Evolutionary conservation across 164 flowering plant species (phyloP).

Genomic region (Umbilicus rupestris): DNA sequence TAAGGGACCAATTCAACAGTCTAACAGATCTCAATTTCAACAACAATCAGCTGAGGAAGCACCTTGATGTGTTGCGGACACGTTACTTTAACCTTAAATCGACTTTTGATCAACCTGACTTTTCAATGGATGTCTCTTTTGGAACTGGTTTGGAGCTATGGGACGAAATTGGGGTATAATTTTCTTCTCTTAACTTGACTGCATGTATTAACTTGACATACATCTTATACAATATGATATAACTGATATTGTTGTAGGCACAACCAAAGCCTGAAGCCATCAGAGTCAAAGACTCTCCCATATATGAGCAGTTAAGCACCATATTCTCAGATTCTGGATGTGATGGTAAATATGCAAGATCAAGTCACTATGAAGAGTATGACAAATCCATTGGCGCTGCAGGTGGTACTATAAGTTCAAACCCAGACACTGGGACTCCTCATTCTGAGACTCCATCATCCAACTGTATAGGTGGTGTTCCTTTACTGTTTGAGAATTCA

Average conservation of each 20-base stretch:
- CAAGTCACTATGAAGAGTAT: constrained; percentile 57
- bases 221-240: neutral
- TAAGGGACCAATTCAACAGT: constrained; percentile 43
- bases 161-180: constrained; percentile 44
- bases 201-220: neutral
- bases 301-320: constrained; percentile 60
- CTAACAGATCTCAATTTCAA: constrained; percentile 48
- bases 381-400: constrained; percentile 17
- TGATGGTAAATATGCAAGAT: constrained; percentile 64
- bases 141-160: constrained; percentile 41
- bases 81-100: constrained; percentile 44
- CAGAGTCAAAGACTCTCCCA: constrained; percentile 55
- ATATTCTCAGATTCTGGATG: constrained; percentile 47
- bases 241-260: constrained; percentile 18
- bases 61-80: constrained; percentile 50
- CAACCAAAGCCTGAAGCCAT: constrained; percentile 34
- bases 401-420: neutral
- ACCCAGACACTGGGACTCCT: neutral
- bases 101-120: constrained; percentile 35
- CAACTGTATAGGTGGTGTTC: neutral
- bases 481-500: neutral
- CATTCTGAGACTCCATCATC: neutral
- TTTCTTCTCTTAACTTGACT: neutral
- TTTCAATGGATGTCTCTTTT: constrained; percentile 31
- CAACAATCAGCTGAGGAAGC: constrained; percentile 59